Base-by-base conservation (phyloP, 495 filamentous ascomycete species). In the Aspergillus incahuasiensis region DNA sequence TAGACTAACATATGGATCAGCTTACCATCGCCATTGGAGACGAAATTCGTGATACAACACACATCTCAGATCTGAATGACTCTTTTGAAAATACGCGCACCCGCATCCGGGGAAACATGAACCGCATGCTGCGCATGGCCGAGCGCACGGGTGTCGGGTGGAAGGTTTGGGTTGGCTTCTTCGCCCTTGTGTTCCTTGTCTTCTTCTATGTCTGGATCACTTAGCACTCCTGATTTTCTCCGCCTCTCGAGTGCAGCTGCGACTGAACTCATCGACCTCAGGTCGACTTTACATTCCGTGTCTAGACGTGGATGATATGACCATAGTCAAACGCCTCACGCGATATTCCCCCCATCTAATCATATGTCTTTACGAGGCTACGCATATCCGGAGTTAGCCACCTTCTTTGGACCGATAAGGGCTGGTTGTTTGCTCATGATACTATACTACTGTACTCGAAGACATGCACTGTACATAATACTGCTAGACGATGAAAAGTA, bases 41-140 rank as follows among this genome's bases (percentile, higher is more conserved):
- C 60, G 94, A 98, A 71, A 96, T 98, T 61, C 80, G 91, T 34
- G 86, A 92, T 54, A 91, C 87, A 8, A 86, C 90, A 6, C 83
- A 87, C 6, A 81, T 97, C 6, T 86, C 90, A 11, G 87, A 91
- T 13, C 73, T 81, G 55, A 96, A 97, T 67, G 88, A 95, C 51
- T 80, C 83, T 5, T 98, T 97, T 64, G 94, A 97, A 60, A 82
- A 79, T 59, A 95, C 95, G 43, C 77, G 91, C 46, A 68, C 89
- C 24, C 78, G 88, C 62, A 72, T 98, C 56, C 79, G 85, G 16
- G 89, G 92, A 39, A 97, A 95, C 39, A 97, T 98, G 94, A 96
- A 89, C 63, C 78, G 91, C 25, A 98, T 98, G 94, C 73, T 97
- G 54, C 68, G 91, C 55, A 97, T 98, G 94, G 95, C 94, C 5